A percentile compares a stretch with the other conserved stretches of the same genome.
Conservation (phyloP, 768 basidiomycete species). For the Termitomyces sp. region DNA sequence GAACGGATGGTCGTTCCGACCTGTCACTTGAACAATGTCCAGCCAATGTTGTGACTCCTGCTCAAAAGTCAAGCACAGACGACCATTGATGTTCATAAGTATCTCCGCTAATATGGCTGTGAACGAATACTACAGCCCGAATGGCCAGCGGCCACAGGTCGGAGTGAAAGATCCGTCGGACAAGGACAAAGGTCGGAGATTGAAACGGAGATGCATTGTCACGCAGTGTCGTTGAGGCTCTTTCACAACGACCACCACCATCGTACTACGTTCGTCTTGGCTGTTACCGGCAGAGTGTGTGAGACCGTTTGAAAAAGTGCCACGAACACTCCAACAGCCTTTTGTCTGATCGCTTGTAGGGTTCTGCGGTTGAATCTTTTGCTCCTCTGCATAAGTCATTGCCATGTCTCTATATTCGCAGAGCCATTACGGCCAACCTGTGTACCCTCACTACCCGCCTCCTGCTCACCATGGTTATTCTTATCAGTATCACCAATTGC, state of each 20-base stretch:
- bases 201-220: constrained; percentile 21
- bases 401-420: constrained; percentile 66
- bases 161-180: constrained; percentile 1
- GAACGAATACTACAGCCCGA: not conserved
- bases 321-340: constrained; percentile 19
- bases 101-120: too few species aligned
- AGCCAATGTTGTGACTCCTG: not conserved
- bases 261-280: constrained; percentile 31
- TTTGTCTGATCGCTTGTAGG: constrained; percentile 10
- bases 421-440: constrained; percentile 54
- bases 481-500: constrained; percentile 39
- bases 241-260: constrained; percentile 36
- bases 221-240: constrained; percentile 18
- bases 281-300: constrained; percentile 45
- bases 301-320: constrained; percentile 42
- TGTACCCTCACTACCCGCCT: constrained; percentile 48
- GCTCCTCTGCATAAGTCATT: constrained; percentile 26
- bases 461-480: constrained; percentile 38
- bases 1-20: not conserved
- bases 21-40: not conserved
- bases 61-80: too few species aligned
- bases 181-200: constrained; percentile 27
- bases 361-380: constrained; percentile 15
- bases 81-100: too few species aligned
- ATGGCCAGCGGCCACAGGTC: not conserved